phyloP scores from a whole-genome alignment of 1,284 basidiomycete genomes.

The Apiotrichum gracile region DNA sequence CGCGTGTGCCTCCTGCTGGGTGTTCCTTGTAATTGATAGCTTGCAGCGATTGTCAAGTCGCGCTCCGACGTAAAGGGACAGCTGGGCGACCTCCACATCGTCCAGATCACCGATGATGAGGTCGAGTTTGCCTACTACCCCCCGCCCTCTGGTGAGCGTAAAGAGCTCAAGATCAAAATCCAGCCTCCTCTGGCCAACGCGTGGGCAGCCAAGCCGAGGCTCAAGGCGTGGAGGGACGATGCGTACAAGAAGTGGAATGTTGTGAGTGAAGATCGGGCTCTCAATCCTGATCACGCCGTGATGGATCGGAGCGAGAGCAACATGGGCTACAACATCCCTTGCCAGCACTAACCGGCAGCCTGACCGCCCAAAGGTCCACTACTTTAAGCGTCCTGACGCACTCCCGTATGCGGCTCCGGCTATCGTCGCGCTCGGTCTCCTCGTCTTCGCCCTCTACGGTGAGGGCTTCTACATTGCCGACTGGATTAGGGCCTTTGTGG shows the following conservation, averaged over 20 bases:
- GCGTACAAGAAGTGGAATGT: constrained; percentile 23
- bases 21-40: too few relatives aligned
- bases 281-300: not conserved
- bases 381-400: constrained; percentile 23
- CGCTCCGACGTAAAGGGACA: constrained; percentile 21
- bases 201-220: constrained; percentile 12
- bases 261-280: constrained; percentile 12
- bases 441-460: constrained; percentile 22
- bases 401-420: constrained; percentile 24
- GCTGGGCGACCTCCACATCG: constrained; percentile 30
- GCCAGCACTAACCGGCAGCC: constrained; percentile 9
- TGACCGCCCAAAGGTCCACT: constrained; percentile 17
- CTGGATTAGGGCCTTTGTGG: constrained; percentile 13
- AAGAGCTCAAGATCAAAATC: constrained; percentile 19
- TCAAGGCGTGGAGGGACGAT: constrained; percentile 13
- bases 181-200: constrained; percentile 21
- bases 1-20: too few relatives aligned
- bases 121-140: constrained; percentile 23
- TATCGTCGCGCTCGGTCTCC: constrained; percentile 9
- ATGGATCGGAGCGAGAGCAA: not conserved
- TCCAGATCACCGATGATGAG: constrained; percentile 14
- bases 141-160: constrained; percentile 13
- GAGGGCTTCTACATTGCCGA: constrained; percentile 19
- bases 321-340: not conserved
- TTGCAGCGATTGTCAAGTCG: constrained; percentile 29